Percentiles rank a stretch among this genome's conserved stretches.
Conservation (phyloP, 2,329 filamentous ascomycete genomes). For the Penicillium paneum region DNA sequence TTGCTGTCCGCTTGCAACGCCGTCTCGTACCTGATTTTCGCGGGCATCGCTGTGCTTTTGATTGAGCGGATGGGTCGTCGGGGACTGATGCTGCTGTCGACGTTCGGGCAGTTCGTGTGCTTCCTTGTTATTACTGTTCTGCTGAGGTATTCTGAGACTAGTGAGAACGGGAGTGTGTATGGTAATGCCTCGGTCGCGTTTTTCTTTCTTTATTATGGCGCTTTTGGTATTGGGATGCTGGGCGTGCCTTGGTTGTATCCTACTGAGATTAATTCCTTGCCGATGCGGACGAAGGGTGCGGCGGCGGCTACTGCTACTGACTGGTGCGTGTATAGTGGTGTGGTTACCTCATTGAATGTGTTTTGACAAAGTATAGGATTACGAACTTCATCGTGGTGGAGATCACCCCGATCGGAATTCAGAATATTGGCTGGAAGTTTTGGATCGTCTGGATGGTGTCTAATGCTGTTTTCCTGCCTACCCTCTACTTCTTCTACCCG, state of each 20-base stretch:
- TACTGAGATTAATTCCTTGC: slow-evolving; percentile 43
- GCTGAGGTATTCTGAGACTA: slow-evolving; percentile 16
- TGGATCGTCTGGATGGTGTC: slow-evolving; percentile 10
- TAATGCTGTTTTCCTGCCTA: slow-evolving; percentile 2
- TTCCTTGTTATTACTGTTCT: slow-evolving; percentile 50
- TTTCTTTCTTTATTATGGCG: slow-evolving; percentile 24
- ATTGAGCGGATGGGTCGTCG: slow-evolving; percentile 51
- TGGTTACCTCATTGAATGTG: too few species aligned
- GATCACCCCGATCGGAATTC: slow-evolving; percentile 16
- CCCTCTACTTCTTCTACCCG: slow-evolving; percentile 4
- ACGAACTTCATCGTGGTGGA: slow-evolving; percentile 15
- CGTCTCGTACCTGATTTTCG: slow-evolving; percentile 47
- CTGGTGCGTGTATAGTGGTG: slow-evolving; percentile 23
- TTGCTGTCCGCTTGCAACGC: slow-evolving; percentile 48
- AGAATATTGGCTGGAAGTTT: slow-evolving; percentile 13
- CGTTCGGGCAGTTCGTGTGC: slow-evolving; percentile 50
- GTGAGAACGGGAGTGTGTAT: background rate
- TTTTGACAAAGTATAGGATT: slow-evolving; percentile 12
- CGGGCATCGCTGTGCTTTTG: slow-evolving; percentile 43
- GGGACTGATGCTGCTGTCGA: slow-evolving; percentile 49
- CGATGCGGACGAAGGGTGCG: slow-evolving; percentile 43
- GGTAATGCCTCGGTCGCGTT: slow-evolving; percentile 25
- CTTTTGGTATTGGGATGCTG: slow-evolving; percentile 13
- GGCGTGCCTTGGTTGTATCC: slow-evolving; percentile 44
- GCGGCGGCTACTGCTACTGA: slow-evolving; percentile 38